Percentiles rank a stretch among this genome's conserved stretches.
Conservation (phyloP, 495 filamentous ascomycete species). For the Neurospora tetrasperma region DNA sequence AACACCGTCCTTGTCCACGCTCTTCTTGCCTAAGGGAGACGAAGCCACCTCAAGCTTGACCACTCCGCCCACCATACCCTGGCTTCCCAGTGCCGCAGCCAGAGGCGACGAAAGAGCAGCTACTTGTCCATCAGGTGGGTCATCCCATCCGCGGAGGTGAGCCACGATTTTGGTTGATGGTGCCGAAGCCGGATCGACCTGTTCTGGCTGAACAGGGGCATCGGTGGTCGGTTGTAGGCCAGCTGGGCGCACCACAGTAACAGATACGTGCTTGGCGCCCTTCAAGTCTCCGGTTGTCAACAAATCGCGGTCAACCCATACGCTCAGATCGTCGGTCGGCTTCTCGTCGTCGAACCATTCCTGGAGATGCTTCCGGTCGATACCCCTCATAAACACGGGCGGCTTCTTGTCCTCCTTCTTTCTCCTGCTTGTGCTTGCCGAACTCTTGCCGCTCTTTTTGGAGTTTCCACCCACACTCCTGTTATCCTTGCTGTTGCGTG, state of each 20-base stretch:
- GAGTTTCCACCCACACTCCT: slow-evolving; percentile 60
- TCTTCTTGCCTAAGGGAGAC: slow-evolving; percentile 23
- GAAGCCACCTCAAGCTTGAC: slow-evolving; percentile 63
- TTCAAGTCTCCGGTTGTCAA: slow-evolving; percentile 57
- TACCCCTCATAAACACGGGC: slow-evolving; percentile 63
- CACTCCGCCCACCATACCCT: slow-evolving; percentile 75
- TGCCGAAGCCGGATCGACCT: slow-evolving; percentile 47
- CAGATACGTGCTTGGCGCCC: slow-evolving; percentile 59
- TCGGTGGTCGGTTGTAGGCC: slow-evolving; percentile 67
- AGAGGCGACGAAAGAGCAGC: slow-evolving; percentile 66
- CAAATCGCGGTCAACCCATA: slow-evolving; percentile 77
- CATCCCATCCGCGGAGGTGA: slow-evolving; percentile 65
- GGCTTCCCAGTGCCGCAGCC: slow-evolving; percentile 56
- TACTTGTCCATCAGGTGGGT: slow-evolving; percentile 72
- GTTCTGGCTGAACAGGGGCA: slow-evolving; percentile 57
- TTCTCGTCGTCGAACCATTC: slow-evolving; percentile 64
- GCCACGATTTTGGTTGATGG: slow-evolving; percentile 65
- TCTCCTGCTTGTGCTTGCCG: slow-evolving; percentile 52
- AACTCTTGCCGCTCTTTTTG: slow-evolving; percentile 64
- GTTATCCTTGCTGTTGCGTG: slow-evolving; percentile 43
- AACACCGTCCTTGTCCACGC: slow-evolving; percentile 18
- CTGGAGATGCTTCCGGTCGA: slow-evolving; percentile 53
- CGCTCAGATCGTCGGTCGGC: slow-evolving; percentile 50
- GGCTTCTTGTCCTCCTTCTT: slow-evolving; percentile 53
- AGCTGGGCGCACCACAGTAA: slow-evolving; percentile 71